A percentile compares a stretch with the other conserved stretches of the same genome.
phyloP scores from a whole-genome alignment of 2,329 filamentous ascomycete species.

The Fusarium tricinctum region DNA sequence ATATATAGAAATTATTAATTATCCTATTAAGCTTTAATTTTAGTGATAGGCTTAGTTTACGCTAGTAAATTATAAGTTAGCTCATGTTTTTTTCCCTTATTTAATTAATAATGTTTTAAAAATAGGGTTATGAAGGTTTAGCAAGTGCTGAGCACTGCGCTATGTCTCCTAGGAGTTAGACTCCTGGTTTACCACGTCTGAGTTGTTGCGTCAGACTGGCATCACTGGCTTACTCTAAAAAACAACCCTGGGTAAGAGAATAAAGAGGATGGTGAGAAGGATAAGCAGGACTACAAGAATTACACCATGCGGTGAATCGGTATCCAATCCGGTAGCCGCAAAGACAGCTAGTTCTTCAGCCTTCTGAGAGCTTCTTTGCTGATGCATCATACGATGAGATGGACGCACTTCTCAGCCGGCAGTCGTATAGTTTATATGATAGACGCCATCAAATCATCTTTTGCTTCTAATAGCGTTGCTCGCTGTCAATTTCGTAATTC shows the following conservation, averaged over 20 bases:
- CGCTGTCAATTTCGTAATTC: conserved; percentile 1
- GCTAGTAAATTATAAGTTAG: too few relatives aligned
- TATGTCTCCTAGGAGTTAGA: too few relatives aligned
- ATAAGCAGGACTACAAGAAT: not conserved
- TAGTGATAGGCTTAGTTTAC: too few relatives aligned
- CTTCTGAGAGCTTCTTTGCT: conserved; percentile 1
- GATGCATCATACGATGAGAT: not conserved
- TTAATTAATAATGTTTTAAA: too few relatives aligned
- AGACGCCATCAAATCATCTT: not conserved
- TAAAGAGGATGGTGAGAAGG: not conserved
- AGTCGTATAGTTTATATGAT: too few relatives aligned
- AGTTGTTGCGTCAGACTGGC: not conserved
- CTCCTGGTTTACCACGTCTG: too few relatives aligned
- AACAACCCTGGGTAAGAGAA: not conserved
- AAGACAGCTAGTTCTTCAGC: conserved; percentile 1
- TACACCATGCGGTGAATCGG: not conserved
- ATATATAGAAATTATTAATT: too few relatives aligned
- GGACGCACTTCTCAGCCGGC: not conserved
- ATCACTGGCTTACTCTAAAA: not conserved
- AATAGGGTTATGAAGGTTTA: too few relatives aligned
- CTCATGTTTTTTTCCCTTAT: too few relatives aligned
- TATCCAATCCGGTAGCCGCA: conserved; percentile 1
- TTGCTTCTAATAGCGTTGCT: not conserved
- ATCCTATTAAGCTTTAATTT: too few relatives aligned
- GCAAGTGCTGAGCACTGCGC: too few relatives aligned